phyloP scores from a whole-genome alignment of 352 stramenopile species.

The Phytopythium sindhum region DNA sequence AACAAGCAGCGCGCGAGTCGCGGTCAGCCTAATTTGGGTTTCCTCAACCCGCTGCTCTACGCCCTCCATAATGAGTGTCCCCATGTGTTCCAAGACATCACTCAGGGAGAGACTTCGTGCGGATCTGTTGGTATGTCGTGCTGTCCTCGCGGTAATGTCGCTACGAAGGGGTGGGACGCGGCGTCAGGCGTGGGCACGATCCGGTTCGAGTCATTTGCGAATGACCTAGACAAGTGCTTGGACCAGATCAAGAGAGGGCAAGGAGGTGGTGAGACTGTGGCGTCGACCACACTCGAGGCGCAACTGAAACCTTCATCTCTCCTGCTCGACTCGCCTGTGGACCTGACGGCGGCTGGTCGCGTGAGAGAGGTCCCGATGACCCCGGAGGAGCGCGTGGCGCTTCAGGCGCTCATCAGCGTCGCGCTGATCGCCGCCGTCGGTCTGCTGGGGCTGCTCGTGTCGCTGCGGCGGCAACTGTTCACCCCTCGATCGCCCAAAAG shows the following conservation, averaged over 20 bases:
- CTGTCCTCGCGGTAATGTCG: slow-evolving; percentile 42
- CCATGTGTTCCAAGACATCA: slow-evolving; percentile 70
- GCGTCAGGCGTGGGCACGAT: slow-evolving; percentile 62
- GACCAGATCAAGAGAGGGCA: slow-evolving; percentile 13
- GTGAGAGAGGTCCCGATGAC: slow-evolving; percentile 5
- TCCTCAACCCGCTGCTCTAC: slow-evolving; percentile 75
- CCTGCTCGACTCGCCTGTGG: neutral
- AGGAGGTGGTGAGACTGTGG: neutral
- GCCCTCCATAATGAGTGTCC: slow-evolving; percentile 50
- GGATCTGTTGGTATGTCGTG: slow-evolving; percentile 41
- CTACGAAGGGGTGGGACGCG: slow-evolving; percentile 63
- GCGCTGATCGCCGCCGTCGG: slow-evolving; percentile 30
- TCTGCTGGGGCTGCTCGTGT: slow-evolving; percentile 30
- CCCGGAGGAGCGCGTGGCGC: slow-evolving; percentile 17
- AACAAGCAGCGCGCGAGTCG: slow-evolving; percentile 45
- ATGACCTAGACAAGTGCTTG: slow-evolving; percentile 43
- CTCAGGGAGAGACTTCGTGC: slow-evolving; percentile 55
- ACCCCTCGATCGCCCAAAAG: slow-evolving; percentile 3
- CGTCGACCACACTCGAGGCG: neutral
- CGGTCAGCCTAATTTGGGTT: slow-evolving; percentile 43
- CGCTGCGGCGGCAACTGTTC: slow-evolving; percentile 40
- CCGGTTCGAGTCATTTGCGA: slow-evolving; percentile 34
- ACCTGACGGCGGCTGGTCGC: neutral
- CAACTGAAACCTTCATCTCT: neutral
- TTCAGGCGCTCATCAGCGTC: slow-evolving; percentile 25